Evolutionary conservation across 805 yeast species (phyloP), one percentile per base, ranked within the genome.

Genomic region (Wickerhamomyces hampshirensis): DNA sequence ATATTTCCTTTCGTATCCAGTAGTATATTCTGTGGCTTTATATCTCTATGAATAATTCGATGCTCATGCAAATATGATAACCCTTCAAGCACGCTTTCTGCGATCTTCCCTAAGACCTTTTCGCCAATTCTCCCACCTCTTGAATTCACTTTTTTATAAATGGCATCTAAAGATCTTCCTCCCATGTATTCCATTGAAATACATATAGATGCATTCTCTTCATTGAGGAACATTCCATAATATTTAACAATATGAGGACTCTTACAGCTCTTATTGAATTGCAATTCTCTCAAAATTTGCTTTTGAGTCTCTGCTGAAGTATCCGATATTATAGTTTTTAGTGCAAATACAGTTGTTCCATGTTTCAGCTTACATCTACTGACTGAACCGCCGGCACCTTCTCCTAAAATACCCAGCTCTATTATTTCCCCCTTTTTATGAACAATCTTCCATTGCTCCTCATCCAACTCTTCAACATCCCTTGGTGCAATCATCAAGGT

Each of bases 151-250:
- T 77, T 73, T 50, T 82, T 81, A 63, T 91, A 88, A n/a, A 91
- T 78, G 2, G 96, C 87, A 53, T 93, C 97, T 41, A 93, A 62
- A 4, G 96, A 86, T 29, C 77, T 75, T 2, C 97, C 98, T 18
- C 88, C 96, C 88, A 95, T 93, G 58, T 77, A 93, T 60, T 93
- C 98, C 98, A 93, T 93, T 32, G 96, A 87, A 19, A 93, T 93
- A 48, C 85, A 88, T 28, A 93, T 88, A 53, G 88, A 77, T 19
- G 88, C 84, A 42, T 73, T 77, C 39, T 73, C 73, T 51, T 81
- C 85, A 49, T 84, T 80, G 46, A 85, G 68, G 53, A 85, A 93
- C 44, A 96, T 88, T 6, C 98, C 98, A 58, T 86, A 91, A 59
- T 93, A 93, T 57, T 79, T 75, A 18, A 91, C 98, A 43, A 93